Base-by-base conservation (phyloP, 192 early-diverging fungal species). In the Lunasporangiospora selenospora region DNA sequence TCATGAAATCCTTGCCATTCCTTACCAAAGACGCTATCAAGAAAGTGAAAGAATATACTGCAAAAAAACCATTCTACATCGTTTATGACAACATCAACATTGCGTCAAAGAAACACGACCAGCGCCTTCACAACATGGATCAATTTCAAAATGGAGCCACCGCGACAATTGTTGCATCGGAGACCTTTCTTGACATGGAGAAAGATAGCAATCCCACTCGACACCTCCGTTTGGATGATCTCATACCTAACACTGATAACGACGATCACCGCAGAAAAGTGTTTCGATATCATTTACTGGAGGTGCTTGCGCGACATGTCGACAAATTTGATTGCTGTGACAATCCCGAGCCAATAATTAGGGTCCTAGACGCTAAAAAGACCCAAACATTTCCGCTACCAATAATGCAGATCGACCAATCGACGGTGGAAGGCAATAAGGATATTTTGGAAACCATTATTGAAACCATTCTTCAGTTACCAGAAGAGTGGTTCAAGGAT, bases 371-470 rank as follows among this genome's bases (percentile, higher is more conserved):
- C n/a, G 46, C 42, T 29, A 42, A 41, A 13, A 15, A 51, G 23
- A 47, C 58, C 6, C 3, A 41, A 45, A 51, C 43, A 30, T 63
- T 46, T 37, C 61, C 61, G 5, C n/a, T 63, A 15, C 61, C 61
- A 33, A 23, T 43, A 29, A 63, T 54, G 61, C 16, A 53, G 6
- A 63, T 63, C 43, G 39, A 63, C 26, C 48, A 63, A n/a, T 63
- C 61, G 16, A 63, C 21, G 18, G 18, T 30, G 2, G 50, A 45
- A 23, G 51, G 61, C 4, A 63, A 63, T 38, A 23, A 30, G 40
- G 49, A 62, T 11, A 37, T 62, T 21, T 19, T 62, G 2, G 9
- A 44, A 1, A 52, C 49, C 11, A 23, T 62, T 9, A 51, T 52
- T 5, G 7, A 62, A 13, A 34, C 9, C 11, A 15, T 36, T 16